Conservation (phyloP, 345 rosid species). For the Gossypium rotundifolium region DNA sequence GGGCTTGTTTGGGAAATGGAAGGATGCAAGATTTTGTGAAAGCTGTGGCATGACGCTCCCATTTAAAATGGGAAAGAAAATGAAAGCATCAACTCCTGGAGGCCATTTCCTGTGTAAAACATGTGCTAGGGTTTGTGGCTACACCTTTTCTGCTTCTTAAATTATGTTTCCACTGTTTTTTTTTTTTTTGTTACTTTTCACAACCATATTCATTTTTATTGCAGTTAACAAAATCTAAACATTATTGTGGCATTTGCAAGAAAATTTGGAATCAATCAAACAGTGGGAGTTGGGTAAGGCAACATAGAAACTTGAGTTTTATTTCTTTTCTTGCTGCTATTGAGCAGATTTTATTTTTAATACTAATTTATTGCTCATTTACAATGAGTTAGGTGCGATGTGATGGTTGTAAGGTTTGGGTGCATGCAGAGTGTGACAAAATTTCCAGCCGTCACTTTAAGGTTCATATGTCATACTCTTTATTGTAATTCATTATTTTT, state of each 20-base stretch:
- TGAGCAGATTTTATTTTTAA: background rate
- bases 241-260: slow-evolving; percentile 84
- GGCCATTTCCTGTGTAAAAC: slow-evolving; percentile 62
- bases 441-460: slow-evolving; percentile 65
- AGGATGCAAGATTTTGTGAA: slow-evolving; percentile 47
- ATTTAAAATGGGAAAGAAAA: slow-evolving; percentile 40
- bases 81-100: slow-evolving; percentile 41
- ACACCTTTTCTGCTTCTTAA: slow-evolving; percentile 10
- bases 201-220: slow-evolving; percentile 12
- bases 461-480: slow-evolving; percentile 38
- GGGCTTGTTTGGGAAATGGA: slow-evolving; percentile 41
- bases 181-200: background rate
- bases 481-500: slow-evolving; percentile 8
- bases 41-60: slow-evolving; percentile 64
- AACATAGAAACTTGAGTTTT: slow-evolving; percentile 9
- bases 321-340: background rate
- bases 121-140: slow-evolving; percentile 61
- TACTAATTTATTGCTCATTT: slow-evolving; percentile 1
- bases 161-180: background rate
- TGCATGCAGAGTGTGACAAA: slow-evolving; percentile 85
- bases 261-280: slow-evolving; percentile 68
- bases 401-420: slow-evolving; percentile 94
- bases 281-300: slow-evolving; percentile 76
- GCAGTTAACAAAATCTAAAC: slow-evolving; percentile 77
- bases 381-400: slow-evolving; percentile 66